phyloP scores from a whole-genome alignment of 1,284 basidiomycete species.

The Naganishia liquefaciens region DNA sequence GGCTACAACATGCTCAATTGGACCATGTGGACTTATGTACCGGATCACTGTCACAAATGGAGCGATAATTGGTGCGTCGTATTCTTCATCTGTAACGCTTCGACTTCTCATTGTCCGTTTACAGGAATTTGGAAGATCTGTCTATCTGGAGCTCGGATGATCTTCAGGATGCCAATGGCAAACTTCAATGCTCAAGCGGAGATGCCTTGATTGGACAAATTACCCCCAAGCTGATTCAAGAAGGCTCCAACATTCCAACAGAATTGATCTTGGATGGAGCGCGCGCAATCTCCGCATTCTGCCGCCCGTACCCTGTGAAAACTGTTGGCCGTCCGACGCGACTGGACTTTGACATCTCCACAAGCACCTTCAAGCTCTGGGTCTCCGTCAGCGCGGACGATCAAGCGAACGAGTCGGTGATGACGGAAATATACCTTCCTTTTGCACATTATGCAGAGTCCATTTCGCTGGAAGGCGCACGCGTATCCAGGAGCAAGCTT shows the following conservation, averaged over 20 bases:
- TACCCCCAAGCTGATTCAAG: constrained; percentile 46
- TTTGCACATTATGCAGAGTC: constrained; percentile 75
- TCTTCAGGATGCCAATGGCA: constrained; percentile 44
- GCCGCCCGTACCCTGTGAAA: constrained; percentile 74
- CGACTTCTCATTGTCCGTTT: neutral
- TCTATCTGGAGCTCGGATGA: constrained; percentile 86
- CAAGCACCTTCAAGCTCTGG: constrained; percentile 67
- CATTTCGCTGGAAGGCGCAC: constrained; percentile 18
- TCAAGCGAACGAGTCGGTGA: constrained; percentile 48
- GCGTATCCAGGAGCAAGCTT: constrained; percentile 11
- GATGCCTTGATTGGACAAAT: constrained; percentile 15
- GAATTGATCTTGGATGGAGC: constrained; percentile 77
- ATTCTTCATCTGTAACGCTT: constrained; percentile 6
- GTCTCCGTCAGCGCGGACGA: constrained; percentile 63
- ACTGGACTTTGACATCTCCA: constrained; percentile 74
- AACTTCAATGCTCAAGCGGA: constrained; percentile 16
- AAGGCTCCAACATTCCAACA: constrained; percentile 54
- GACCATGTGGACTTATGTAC: constrained; percentile 88
- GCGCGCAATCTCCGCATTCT: constrained; percentile 76
- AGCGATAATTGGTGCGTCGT: constrained; percentile 73
- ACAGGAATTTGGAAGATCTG: constrained; percentile 86
- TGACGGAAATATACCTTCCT: constrained; percentile 83
- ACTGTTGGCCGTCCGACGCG: constrained; percentile 67
- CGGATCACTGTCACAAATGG: constrained; percentile 74
- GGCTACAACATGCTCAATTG: constrained; percentile 79